Evolutionary conservation across 495 filamentous ascomycete genomes (phyloP), one percentile per base, ranked within the genome.

Genomic region (Xylaria venustula): DNA sequence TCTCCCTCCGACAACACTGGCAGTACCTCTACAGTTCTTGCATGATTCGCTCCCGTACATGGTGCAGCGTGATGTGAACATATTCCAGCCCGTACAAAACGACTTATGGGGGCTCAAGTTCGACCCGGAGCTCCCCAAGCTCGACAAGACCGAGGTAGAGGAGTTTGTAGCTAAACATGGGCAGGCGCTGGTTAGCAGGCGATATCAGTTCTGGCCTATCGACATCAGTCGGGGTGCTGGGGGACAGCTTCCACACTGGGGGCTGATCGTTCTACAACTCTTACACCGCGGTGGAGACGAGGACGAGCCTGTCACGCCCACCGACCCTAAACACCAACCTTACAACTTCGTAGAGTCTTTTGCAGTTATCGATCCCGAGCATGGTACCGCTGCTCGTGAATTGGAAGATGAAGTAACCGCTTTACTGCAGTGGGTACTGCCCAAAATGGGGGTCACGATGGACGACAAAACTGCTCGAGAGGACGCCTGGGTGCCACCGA

Each of bases 131-230:
- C n/a, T n/a, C n/a, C n/a, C 4, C n/a, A 19, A 9, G 30, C 17
- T 6, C 30, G 12, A 0, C 26, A 22, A 0, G 28, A 25, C 3
- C 9, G n/a, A n/a, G n/a, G n/a, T 47, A 0, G 6, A 1, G 2
- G 6, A 28, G 1, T 46, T 34, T 14, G 23, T 15, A 32, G 15
- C n/a, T 4, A 14, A 22, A 17, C 7, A 56, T 6, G 3, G 17
- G 4, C 8, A n/a, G 0, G 11, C 9, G 5, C 19, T 58, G 20
- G 1, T 12, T 2, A 25, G 0, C 19, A 48, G 32, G 44, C 34
- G 25, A 20, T 58, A 58, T 40, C 54, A 58, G 0, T 58, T 58
- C 7, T 58, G 54, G 54, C 54, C 54, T 17, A 12, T 58, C 1
- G 54, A 58, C 3, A 25, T 58, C 14, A 25, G 15, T 26, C n/a